A percentile compares a stretch with the other conserved stretches of the same genome.
Evolutionary conservation across 75 land plant genomes (phyloP).

Genomic region (Pinus tabuliformis): DNA sequence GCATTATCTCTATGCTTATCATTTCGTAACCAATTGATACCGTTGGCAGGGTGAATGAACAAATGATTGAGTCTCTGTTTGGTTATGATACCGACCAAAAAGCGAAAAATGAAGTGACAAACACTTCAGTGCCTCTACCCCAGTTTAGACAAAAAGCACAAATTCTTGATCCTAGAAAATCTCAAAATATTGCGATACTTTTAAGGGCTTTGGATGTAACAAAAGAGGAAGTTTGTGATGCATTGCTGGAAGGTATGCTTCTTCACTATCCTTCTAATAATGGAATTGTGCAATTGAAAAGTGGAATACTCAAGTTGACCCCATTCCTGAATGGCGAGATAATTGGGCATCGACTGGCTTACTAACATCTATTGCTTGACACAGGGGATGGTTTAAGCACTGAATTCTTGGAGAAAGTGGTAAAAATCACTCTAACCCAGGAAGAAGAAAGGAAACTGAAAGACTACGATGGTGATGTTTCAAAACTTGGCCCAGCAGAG

Average conservation of each 20-base stretch:
- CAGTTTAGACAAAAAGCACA: constrained; percentile 41
- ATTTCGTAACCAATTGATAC: constrained; percentile 3
- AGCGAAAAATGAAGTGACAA: constrained; percentile 34
- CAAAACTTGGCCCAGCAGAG: constrained; percentile 70
- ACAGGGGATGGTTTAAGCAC: constrained; percentile 41
- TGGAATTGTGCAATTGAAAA: not conserved
- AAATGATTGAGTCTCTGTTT: constrained; percentile 83
- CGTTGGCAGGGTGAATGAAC: constrained; percentile 73
- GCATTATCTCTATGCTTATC: not conserved
- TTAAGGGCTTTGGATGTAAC: constrained; percentile 88
- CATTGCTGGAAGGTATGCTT: constrained; percentile 77
- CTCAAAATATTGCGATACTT: constrained; percentile 93
- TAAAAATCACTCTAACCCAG: constrained; percentile 62
- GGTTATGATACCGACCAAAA: constrained; percentile 36
- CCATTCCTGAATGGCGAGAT: not conserved
- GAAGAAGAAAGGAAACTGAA: constrained; percentile 59
- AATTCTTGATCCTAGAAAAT: constrained; percentile 92
- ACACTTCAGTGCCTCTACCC: constrained; percentile 32
- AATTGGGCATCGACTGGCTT: not conserved
- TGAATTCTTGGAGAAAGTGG: constrained; percentile 55
- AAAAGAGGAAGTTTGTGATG: constrained; percentile 78
- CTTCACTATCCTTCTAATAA: not conserved
- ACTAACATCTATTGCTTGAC: not conserved
- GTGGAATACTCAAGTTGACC: not conserved
- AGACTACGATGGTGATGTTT: constrained; percentile 36